These are phyloP conservation scores for Ceratobasidium sp. DNA, from an alignment of 1,284 basidiomycete species.

Conservation along the genomic window DNA sequence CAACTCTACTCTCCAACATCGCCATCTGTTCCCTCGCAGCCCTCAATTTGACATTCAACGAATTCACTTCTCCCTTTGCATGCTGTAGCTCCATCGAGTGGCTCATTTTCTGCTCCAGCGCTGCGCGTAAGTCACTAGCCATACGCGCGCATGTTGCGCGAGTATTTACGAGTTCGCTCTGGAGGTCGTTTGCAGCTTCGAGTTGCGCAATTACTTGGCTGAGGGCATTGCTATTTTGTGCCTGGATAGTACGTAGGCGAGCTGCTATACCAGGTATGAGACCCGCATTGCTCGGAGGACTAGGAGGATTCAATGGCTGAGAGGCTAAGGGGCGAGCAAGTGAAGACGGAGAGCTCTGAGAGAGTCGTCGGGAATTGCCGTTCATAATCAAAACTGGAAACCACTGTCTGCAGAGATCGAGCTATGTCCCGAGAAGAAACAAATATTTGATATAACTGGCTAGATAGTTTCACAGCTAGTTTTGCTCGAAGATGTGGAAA, in stretches of 20 bases:
- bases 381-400: slow-evolving; percentile 15
- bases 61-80: slow-evolving; percentile 5
- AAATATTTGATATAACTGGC: no score
- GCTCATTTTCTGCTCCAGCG: slow-evolving; percentile 14
- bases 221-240: slow-evolving; percentile 26
- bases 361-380: not conserved
- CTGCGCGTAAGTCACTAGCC: slow-evolving; percentile 26
- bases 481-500: no score
- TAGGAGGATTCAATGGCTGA: not conserved
- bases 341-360: not conserved
- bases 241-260: slow-evolving; percentile 6
- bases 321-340: not conserved
- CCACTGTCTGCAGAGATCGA: no score
- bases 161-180: slow-evolving; percentile 33
- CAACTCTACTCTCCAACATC: slow-evolving; percentile 19
- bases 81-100: slow-evolving; percentile 18
- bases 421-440: no score
- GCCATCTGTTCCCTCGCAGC: slow-evolving; percentile 34
- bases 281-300: not conserved
- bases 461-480: no score
- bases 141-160: slow-evolving; percentile 26
- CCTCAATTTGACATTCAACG: slow-evolving; percentile 20
- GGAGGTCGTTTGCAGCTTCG: slow-evolving; percentile 26
- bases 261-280: slow-evolving; percentile 20
- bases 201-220: slow-evolving; percentile 33